Conservation (phyloP, 306 rosid species). For the Pueraria montana region DNA sequence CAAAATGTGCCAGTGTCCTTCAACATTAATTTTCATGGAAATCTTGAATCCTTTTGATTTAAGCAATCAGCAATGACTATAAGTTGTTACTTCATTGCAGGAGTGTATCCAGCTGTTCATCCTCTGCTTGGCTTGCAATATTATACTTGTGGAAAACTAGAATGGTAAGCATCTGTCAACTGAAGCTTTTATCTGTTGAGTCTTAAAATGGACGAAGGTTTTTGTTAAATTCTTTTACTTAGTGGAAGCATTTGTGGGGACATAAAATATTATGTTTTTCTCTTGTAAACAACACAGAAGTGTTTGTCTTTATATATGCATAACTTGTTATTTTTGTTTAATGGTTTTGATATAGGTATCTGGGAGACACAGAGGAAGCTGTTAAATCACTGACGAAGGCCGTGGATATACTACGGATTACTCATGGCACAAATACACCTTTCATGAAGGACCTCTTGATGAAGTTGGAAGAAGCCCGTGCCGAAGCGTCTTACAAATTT, state of each 20-base stretch:
- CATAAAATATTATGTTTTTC: neutral
- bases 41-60: no score
- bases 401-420: conserved; percentile 72
- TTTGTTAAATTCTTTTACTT: conserved; percentile 26
- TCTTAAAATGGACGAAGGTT: conserved; percentile 1
- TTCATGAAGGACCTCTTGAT: conserved; percentile 77
- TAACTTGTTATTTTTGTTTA: conserved; percentile 9
- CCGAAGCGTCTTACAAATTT: conserved; percentile 76
- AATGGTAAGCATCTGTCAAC: conserved; percentile 72
- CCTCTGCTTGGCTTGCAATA: conserved; percentile 93
- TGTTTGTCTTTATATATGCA: conserved; percentile 1
- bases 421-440: conserved; percentile 81
- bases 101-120: conserved; percentile 80
- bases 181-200: conserved; percentile 30
- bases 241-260: conserved; percentile 18
- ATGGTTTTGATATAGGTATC: conserved; percentile 63
- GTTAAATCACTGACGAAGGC: conserved; percentile 76
- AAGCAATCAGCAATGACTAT: no score
- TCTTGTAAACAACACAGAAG: neutral
- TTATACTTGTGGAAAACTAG: conserved; percentile 92
- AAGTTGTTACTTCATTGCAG: conserved; percentile 54
- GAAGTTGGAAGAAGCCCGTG: conserved; percentile 91
- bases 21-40: no score
- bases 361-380: conserved; percentile 73
- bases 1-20: neutral